Conservation (phyloP, 371 early-diverging fungal genomes). For the Mortierella sp. region DNA sequence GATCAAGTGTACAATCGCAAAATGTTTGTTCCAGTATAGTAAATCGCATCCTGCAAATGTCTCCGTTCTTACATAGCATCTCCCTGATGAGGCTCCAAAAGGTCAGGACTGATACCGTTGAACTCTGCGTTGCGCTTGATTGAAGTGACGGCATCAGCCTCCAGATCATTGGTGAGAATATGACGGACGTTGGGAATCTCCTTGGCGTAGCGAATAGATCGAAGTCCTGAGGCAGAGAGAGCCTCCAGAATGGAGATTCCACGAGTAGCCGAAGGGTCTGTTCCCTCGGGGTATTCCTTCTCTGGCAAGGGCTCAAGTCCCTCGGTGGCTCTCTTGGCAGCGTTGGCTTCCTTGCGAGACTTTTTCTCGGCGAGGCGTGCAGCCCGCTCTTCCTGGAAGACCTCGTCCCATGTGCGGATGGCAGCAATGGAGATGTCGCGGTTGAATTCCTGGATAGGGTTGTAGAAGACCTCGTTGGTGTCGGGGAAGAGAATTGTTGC, state of each 20-base stretch:
- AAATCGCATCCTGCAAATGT: neutral
- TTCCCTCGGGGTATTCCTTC: conserved; percentile 36
- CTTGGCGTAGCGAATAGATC: conserved; percentile 99
- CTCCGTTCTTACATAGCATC: conserved; percentile 80
- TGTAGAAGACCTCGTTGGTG: conserved; percentile 98
- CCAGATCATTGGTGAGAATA: conserved; percentile 97
- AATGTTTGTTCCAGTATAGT: neutral
- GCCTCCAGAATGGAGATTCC: conserved; percentile 94
- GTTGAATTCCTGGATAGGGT: conserved; percentile 91
- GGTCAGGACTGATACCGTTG: conserved; percentile 83
- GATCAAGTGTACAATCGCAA: neutral
- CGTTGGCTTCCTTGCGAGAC: conserved; percentile 30
- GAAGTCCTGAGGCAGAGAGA: conserved; percentile 98
- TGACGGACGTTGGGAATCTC: conserved; percentile 89
- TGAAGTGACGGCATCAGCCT: conserved; percentile 89
- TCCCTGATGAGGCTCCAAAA: conserved; percentile 86
- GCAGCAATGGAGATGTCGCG: conserved; percentile 83
- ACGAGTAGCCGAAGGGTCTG: conserved; percentile 45
- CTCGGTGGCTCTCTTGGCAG: conserved; percentile 58
- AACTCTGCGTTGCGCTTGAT: conserved; percentile 92
- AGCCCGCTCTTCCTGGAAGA: conserved; percentile 71
- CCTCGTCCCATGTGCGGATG: conserved; percentile 91
- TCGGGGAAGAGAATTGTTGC: conserved; percentile 94
- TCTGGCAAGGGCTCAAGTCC: conserved; percentile 43
- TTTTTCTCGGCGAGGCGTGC: conserved; percentile 63